Evolutionary conservation across 129 eudicot genomes (phyloP).

Genomic region (Pseudognaphalium luteoalbum): DNA sequence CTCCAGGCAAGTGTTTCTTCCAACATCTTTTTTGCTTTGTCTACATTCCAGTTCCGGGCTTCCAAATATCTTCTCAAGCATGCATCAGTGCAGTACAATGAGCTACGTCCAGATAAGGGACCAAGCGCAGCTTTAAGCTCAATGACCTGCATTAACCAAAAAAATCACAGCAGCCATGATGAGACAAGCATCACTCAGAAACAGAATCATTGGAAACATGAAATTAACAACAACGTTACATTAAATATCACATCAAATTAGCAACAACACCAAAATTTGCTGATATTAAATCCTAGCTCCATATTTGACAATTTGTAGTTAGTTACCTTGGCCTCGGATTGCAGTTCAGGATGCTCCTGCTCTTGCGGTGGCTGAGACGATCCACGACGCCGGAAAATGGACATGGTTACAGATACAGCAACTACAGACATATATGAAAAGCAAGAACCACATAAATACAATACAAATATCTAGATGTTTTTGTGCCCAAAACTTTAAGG

Average conservation of each 20-base stretch:
- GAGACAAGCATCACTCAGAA: not conserved
- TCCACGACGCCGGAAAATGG: slow-evolving; percentile 54
- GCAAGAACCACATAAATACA: no score
- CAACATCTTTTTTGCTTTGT: slow-evolving; percentile 83
- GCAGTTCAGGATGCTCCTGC: slow-evolving; percentile 47
- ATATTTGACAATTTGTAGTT: not conserved
- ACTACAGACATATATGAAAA: slow-evolving; percentile 11
- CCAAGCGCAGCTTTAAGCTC: slow-evolving; percentile 73
- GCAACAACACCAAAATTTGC: not conserved
- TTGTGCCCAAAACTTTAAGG: slow-evolving; percentile 11
- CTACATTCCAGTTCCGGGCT: slow-evolving; percentile 89
- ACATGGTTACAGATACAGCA: slow-evolving; percentile 40
- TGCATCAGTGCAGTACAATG: slow-evolving; percentile 67
- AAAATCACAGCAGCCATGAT: not conserved
- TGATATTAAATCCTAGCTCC: not conserved
- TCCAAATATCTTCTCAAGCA: slow-evolving; percentile 80
- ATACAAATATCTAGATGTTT: slow-evolving; percentile 2
- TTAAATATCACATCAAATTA: not conserved
- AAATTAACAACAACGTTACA: not conserved
- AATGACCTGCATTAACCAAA: slow-evolving; percentile 46
- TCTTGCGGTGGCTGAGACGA: slow-evolving; percentile 48
- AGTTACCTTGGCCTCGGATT: slow-evolving; percentile 58
- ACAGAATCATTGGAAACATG: not conserved
- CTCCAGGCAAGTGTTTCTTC: slow-evolving; percentile 88
- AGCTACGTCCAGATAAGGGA: slow-evolving; percentile 68